Evolutionary conservation across 2,329 filamentous ascomycete genomes (phyloP).

Genomic region (Verticillium nonalfalfae): DNA sequence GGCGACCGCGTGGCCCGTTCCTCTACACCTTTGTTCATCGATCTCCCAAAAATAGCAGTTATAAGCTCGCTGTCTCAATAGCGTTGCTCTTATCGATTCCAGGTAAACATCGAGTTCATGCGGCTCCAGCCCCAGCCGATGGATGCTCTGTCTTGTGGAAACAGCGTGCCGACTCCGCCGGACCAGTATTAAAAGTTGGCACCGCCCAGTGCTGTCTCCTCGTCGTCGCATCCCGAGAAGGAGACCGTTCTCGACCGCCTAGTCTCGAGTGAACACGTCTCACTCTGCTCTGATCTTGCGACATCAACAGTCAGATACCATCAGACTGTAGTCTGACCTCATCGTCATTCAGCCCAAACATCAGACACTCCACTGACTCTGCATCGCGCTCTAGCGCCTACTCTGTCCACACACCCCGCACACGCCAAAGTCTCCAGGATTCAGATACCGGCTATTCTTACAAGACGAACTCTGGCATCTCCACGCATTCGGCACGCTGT

Average conservation of each 20-base stretch:
- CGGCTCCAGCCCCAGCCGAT: no score
- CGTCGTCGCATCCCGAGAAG: neutral
- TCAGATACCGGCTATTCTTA: conserved; percentile 52
- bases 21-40: neutral
- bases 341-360: neutral
- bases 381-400: conserved; percentile 7
- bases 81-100: neutral
- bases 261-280: neutral
- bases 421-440: conserved; percentile 60
- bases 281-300: neutral
- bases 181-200: neutral
- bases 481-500: conserved; percentile 55
- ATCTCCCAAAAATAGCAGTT: neutral
- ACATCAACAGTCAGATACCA: neutral
- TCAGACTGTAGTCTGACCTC: neutral
- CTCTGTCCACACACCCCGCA: conserved; percentile 63
- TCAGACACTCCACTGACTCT: neutral
- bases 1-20: neutral
- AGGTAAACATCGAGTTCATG: neutral
- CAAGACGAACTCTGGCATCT: conserved; percentile 52
- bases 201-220: neutral
- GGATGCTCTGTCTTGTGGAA: no score
- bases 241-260: neutral
- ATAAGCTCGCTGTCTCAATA: neutral
- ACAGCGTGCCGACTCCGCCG: no score